Evolutionary conservation across 2,329 filamentous ascomycete genomes (phyloP), one percentile per base, ranked within the genome.

Genomic region (Cordyceps farinosa): DNA sequence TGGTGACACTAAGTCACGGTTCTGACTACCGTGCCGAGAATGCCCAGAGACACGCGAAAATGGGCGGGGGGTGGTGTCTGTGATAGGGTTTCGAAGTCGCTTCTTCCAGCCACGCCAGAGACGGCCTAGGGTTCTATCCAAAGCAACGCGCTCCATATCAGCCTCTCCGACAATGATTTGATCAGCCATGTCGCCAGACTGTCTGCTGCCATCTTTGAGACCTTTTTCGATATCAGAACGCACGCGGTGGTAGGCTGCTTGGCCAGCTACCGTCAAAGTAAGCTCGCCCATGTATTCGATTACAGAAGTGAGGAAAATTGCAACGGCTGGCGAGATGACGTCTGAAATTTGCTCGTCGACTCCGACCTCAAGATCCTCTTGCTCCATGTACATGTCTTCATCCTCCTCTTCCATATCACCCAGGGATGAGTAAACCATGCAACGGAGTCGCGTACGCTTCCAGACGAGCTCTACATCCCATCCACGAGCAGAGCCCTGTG

Each of bases 391-490:
- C 57, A 88, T 87, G 72, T 97, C 94, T 75, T 98, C 95, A 68
- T 99, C 95, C 68, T 98, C 93, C 77, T 99, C 95, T 75, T 99
- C 96, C 84, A 99, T 88, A 72, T 99, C 94, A 51, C 95, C 95
- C 7, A 99, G 81, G 9, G 95, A 93, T 9, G 93, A 98, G 74
- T 98, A 98, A 29, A 99, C 94, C 95, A 99, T 99, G 75, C 95
- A 97, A 65, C 95, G 87, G 70, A 99, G 79, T 61, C 95, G 87
- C 0, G 93, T 95, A 68, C 95, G 86, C 79, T 96, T 97, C 93
- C 95, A 99, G 22, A 93, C 89, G 62, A 93, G 82, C 72, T 97
- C 91, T n/a, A 96, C 79, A 73, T 98, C 92, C 86, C 94, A 98
- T 68, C 89, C 86, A 2, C 82, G 81, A 11, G 78, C 78, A 51